Percentiles rank a stretch among this genome's conserved stretches.
These are phyloP conservation scores for Oidium heveae DNA, from an alignment of 2,329 filamentous ascomycete genomes.

Conservation along the genomic window DNA sequence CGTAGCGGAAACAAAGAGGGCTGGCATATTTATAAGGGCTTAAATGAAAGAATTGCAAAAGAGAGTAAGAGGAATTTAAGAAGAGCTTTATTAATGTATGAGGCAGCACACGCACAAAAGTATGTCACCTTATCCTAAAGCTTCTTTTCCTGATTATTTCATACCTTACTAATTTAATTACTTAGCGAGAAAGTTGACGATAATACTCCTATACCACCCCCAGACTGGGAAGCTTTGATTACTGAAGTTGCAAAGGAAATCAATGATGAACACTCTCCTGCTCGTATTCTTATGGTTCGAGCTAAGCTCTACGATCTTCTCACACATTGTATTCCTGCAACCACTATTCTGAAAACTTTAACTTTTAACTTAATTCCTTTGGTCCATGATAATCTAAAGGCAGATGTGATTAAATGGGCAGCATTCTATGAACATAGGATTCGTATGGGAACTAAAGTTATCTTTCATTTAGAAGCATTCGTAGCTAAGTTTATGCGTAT, in stretches of 20 bases:
- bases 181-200: conserved; percentile 76
- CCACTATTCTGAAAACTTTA: conserved; percentile 78
- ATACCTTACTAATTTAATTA: background rate
- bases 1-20: conserved; percentile 51
- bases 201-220: conserved; percentile 68
- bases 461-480: conserved; percentile 95
- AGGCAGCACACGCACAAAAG: conserved; percentile 94
- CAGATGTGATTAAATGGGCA: conserved; percentile 83
- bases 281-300: conserved; percentile 64
- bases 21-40: conserved; percentile 47
- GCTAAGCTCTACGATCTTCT: conserved; percentile 92
- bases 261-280: conserved; percentile 75
- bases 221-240: conserved; percentile 91
- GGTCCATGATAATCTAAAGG: conserved; percentile 73
- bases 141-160: background rate
- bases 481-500: conserved; percentile 97
- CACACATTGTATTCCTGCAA: conserved; percentile 89
- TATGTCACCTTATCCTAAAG: conserved; percentile 19
- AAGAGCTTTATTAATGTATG: conserved; percentile 82
- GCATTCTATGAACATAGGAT: conserved; percentile 95
- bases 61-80: conserved; percentile 82
- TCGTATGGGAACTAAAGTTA: conserved; percentile 77
- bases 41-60: conserved; percentile 67
- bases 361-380: conserved; percentile 77
- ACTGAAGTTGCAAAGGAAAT: conserved; percentile 79